A percentile compares a stretch with the other conserved stretches of the same genome.
phyloP scores from a whole-genome alignment of 106 monocot species.

The Dendrobium nobile region DNA sequence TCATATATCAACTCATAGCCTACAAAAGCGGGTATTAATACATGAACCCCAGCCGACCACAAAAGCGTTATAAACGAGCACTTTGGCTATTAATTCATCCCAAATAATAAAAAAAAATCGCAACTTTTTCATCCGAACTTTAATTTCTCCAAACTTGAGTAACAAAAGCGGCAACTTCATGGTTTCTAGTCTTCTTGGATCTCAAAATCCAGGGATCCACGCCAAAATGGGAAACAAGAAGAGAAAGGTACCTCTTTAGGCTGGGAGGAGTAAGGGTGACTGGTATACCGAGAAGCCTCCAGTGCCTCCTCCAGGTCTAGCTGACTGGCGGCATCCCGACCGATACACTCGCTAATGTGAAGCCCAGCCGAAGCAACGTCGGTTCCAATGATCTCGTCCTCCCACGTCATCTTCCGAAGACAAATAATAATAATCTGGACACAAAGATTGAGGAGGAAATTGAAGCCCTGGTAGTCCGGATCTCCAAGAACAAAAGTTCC shows the following conservation, averaged over 20 bases:
- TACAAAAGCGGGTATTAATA: no score
- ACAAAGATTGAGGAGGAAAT: no score
- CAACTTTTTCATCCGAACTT: no score
- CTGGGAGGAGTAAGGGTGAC: slow-evolving; percentile 66
- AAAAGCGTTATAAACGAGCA: no score
- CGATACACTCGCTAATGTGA: slow-evolving; percentile 80
- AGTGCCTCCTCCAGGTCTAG: slow-evolving; percentile 85
- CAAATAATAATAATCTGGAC: neutral
- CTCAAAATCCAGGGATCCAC: neutral
- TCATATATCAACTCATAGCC: no score
- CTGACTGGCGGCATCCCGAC: slow-evolving; percentile 57
- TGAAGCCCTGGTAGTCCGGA: slow-evolving; percentile 7
- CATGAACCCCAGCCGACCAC: no score
- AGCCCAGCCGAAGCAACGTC: slow-evolving; percentile 83
- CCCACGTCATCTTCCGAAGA: slow-evolving; percentile 51
- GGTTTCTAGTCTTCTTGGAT: neutral
- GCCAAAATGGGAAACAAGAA: neutral
- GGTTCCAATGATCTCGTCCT: slow-evolving; percentile 74
- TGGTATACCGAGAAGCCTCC: slow-evolving; percentile 78
- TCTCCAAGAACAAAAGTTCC: neutral
- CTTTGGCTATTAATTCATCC: no score
- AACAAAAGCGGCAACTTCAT: no score
- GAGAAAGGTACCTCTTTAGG: slow-evolving; percentile 36
- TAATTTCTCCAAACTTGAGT: no score
- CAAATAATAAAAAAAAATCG: no score